phyloP scores from a whole-genome alignment of 306 rosid genomes.

The Dryas alaskensis region DNA sequence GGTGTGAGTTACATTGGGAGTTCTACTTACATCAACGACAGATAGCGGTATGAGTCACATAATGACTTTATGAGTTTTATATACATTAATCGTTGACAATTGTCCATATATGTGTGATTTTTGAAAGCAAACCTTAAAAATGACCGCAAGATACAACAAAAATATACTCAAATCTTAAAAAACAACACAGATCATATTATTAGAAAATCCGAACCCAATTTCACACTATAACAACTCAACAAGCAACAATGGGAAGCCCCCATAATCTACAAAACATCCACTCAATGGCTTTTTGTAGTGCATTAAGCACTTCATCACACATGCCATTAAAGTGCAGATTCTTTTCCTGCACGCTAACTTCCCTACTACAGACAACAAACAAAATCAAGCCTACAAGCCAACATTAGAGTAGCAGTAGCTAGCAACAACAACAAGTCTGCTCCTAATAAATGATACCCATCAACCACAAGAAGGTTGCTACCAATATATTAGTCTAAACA shows the following conservation, averaged over 20 bases:
- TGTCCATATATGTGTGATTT: background rate
- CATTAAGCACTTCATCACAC: background rate
- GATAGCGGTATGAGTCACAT: no score
- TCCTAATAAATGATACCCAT: background rate
- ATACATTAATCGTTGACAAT: background rate
- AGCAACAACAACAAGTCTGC: conserved; percentile 1
- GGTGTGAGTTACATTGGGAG: no score
- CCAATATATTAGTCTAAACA: conserved; percentile 3
- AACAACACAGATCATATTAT: background rate
- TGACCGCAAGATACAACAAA: background rate
- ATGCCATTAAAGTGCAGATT: background rate
- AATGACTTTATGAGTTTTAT: no score
- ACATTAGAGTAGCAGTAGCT: background rate
- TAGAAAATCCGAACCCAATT: background rate
- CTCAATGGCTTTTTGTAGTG: background rate
- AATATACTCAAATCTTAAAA: background rate
- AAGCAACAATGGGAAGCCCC: conserved; percentile 11
- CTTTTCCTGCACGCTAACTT: conserved; percentile 4
- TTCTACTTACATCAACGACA: no score
- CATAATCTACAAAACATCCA: conserved; percentile 9
- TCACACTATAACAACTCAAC: background rate
- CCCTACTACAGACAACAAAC: background rate
- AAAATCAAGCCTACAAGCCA: background rate
- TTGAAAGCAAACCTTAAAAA: background rate
- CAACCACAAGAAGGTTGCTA: conserved; percentile 12